Conservation (phyloP, 2,329 filamentous ascomycete species). For the Aspergillus luchuensis region DNA sequence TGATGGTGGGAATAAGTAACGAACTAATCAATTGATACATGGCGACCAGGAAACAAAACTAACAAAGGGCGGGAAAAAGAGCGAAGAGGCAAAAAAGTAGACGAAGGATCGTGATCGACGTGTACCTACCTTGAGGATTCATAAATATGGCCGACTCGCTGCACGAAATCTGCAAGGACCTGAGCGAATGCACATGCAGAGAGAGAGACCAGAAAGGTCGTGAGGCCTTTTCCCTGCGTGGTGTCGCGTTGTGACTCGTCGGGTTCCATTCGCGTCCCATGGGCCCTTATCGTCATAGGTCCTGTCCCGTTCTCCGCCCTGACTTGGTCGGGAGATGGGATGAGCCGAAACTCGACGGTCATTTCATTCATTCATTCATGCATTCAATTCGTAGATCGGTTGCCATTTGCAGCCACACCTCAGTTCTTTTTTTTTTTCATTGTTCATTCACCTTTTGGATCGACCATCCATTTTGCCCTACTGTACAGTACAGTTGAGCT, state of each 20-base stretch:
- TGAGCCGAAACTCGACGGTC: background rate
- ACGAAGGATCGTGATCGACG: background rate
- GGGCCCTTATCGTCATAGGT: conserved; percentile 26
- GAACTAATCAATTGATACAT: background rate
- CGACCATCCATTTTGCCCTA: conserved; percentile 2
- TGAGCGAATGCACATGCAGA: conserved; percentile 20
- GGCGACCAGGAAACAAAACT: background rate
- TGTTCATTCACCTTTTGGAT: conserved; percentile 22
- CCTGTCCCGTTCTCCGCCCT: conserved; percentile 20
- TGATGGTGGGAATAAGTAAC: background rate
- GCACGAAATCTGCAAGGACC: conserved; percentile 36
- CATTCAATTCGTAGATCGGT: conserved; percentile 25
- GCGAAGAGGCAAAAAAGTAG: background rate
- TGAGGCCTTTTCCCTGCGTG: conserved; percentile 16
- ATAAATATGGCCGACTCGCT: conserved; percentile 12
- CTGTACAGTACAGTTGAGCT: background rate
- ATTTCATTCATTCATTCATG: too few relatives aligned
- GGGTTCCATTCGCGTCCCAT: conserved; percentile 25
- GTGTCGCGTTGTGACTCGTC: conserved; percentile 36
- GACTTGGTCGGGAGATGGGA: conserved; percentile 2
- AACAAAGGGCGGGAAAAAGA: background rate
- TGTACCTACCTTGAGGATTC: conserved; percentile 3
- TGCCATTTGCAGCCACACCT: conserved; percentile 24
- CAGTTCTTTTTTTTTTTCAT: conserved; percentile 8
- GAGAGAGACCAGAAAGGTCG: background rate